Percentiles rank a stretch among this genome's conserved stretches.
phyloP scores from a whole-genome alignment of 306 rosid genomes.

The Glycine tomentella region DNA sequence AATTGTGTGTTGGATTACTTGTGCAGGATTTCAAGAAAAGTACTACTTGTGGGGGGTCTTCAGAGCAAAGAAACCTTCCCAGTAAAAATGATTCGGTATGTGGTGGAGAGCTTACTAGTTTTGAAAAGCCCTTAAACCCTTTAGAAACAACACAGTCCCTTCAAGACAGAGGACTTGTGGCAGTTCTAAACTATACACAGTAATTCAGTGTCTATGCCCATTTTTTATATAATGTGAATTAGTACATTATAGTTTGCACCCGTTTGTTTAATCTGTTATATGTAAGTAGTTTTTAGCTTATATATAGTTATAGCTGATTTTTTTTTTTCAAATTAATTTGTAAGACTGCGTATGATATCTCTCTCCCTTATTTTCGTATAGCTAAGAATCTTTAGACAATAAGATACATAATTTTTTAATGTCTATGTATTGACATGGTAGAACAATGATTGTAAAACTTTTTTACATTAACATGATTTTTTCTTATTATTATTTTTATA shows the following conservation, averaged over 20 bases:
- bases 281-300: too few relatives aligned
- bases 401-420: too few relatives aligned
- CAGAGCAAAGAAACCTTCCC: constrained; percentile 48
- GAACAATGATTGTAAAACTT: too few relatives aligned
- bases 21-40: constrained; percentile 70
- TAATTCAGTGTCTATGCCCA: neutral
- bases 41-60: constrained; percentile 83
- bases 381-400: too few relatives aligned
- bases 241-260: neutral
- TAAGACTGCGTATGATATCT: too few relatives aligned
- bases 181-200: neutral
- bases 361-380: too few relatives aligned
- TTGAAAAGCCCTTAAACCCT: constrained; percentile 31
- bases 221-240: neutral
- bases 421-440: too few relatives aligned
- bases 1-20: constrained; percentile 1
- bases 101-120: neutral
- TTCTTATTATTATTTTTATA: too few relatives aligned
- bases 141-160: constrained; percentile 18
- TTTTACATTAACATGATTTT: too few relatives aligned
- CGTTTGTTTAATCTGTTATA: neutral
- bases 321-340: too few relatives aligned
- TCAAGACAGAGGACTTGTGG: constrained; percentile 39
- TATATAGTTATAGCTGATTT: too few relatives aligned
- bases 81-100: neutral